Base-by-base conservation (phyloP, 2,329 filamentous ascomycete genomes). In the Colletotrichum tanaceti region DNA sequence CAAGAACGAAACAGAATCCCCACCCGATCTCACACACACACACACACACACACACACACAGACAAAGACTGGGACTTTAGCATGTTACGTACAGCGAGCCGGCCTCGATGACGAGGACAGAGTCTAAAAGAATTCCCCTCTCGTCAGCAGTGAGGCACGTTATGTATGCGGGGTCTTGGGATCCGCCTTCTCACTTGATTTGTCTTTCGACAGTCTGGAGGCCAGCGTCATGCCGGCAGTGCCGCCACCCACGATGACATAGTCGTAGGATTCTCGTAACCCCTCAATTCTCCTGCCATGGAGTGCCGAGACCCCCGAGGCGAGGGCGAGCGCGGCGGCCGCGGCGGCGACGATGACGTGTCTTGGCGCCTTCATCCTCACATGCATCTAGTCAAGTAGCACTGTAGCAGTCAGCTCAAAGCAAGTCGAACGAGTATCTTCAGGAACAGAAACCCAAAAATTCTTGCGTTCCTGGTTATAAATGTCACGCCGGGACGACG, bases 161-260 rank as follows among this genome's bases (percentile, higher is more conserved):
- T 16, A 24, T 5, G n/a, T 13, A 41, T n/a, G n/a, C n/a, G n/a
- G n/a, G 13, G 16, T 3, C 4, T 6, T 16, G 13, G 6, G 44
- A 32, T 4, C 1, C 14, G 6, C 5, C 7, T 28, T 24, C 14
- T 50, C 38, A 65, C 64, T 44, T 9, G 41, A 35, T 14, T 18
- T 1, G 35, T 55, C 39, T 7, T 16, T 52, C 20, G 63, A 53
- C 6, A 79, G 69, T 39, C 77, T 76, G 41, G 77, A 75, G 16
- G 77, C 77, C 11, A 79, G 73, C 3, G 77, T 77, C 52, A 78
- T 70, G 4, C 77, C 77, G 9, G 75, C 72, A 0, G 77, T 79
- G 24, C 77, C 77, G 22, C 73, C 77, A 18, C 77, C 77, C n/a
- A 75, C 73, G 24, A 78, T 71, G 20, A 77, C 66, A 62, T 77